Evolutionary conservation across 306 rosid genomes (phyloP), one percentile per base, ranked within the genome.

Genomic region (Lathyrus oleraceus): DNA sequence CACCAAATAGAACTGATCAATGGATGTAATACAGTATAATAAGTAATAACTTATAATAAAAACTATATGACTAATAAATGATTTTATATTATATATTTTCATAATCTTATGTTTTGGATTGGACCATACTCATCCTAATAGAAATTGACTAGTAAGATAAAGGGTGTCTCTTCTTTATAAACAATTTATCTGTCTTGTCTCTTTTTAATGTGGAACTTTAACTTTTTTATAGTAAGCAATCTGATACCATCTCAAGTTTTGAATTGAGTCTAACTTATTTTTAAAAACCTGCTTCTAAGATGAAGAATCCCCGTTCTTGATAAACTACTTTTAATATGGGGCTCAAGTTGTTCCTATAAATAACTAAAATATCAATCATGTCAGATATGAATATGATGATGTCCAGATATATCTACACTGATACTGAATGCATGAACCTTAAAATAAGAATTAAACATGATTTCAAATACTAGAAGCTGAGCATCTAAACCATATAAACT

Each of bases 401-500:
- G 44, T 70, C 35, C 54, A 45, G 42, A 77, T 42, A 27, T 20
- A 30, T 39, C 27, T 20, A 39, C 67, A 60, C 39, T 2, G 51
- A 12, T 23, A 20, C 51, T 16, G 28, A 27, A 47, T 11, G 28
- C 42, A 47, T 11, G 53, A 23, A 64, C 36, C 65, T 30, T 64
- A 7, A 56, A 32, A 65, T 10, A 20, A 27, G 73, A 44, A 75
- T 21, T 57, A 10, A 15, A 64, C 9, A 54, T 51, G 65, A 64
- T 62, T 15, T 40, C 61, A 58, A 66, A 75, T 61, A 66, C 40
- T 35, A 59, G 10, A 66, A 42, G 44, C 28, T 23, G 30, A 57
- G 68, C 42, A 57, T 65, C 38, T 73, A 74, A 52, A 42, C 32
- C 45, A 53, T n/a, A 15, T 17, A 15, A 44, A 9, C 14, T 15